phyloP scores from a whole-genome alignment of 306 rosid genomes.

The Inga leiocalycina region DNA sequence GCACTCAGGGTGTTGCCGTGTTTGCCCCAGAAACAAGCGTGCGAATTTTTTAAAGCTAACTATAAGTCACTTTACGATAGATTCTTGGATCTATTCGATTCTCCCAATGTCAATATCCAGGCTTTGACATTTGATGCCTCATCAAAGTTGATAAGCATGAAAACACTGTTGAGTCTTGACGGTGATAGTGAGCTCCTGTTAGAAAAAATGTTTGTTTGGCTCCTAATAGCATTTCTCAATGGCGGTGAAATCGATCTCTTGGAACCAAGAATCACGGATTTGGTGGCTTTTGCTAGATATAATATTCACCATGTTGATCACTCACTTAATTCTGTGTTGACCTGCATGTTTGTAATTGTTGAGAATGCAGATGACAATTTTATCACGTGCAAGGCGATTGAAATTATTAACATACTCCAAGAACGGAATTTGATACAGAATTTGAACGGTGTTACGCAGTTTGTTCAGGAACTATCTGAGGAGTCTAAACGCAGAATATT shows the following conservation, averaged over 20 bases:
- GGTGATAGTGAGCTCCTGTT: background rate
- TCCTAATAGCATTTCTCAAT: background rate
- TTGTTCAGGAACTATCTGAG: background rate
- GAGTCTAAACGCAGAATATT: background rate
- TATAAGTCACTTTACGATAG: background rate
- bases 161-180: background rate
- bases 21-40: background rate
- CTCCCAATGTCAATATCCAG: background rate
- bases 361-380: background rate
- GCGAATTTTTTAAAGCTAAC: background rate
- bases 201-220: background rate
- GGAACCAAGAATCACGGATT: background rate
- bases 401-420: background rate
- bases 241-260: background rate
- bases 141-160: background rate
- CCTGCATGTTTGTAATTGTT: conserved; percentile 14
- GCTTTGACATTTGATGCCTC: conserved; percentile 8
- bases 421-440: too few relatives aligned
- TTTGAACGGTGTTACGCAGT: too few relatives aligned
- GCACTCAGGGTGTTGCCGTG: conserved; percentile 20
- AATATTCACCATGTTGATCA: background rate
- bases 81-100: background rate
- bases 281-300: background rate
- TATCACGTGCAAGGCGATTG: background rate
- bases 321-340: background rate